These are phyloP conservation scores for Trametes pubescens DNA, from an alignment of 1,284 basidiomycete genomes.

Conservation along the genomic window DNA sequence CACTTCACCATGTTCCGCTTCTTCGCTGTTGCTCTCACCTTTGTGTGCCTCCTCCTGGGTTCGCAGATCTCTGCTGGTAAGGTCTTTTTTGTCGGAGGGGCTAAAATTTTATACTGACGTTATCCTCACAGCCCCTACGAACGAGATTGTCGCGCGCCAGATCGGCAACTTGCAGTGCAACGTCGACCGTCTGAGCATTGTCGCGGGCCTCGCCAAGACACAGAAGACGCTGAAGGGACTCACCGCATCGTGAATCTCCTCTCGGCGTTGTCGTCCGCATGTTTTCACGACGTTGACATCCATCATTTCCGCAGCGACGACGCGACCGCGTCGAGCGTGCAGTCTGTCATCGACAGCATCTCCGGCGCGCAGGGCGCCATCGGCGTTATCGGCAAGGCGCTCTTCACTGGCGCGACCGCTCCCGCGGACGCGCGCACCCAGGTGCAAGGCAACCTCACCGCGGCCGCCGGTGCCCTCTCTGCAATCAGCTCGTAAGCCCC, in stretches of 20 bases:
- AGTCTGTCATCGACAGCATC: slow-evolving; percentile 41
- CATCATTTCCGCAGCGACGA: slow-evolving; percentile 38
- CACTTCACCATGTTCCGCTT: slow-evolving; percentile 22
- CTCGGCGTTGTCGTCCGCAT: neutral
- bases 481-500: slow-evolving; percentile 45
- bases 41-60: slow-evolving; percentile 26
- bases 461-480: slow-evolving; percentile 43
- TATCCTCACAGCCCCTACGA: slow-evolving; percentile 18
- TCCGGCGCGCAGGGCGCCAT: slow-evolving; percentile 44
- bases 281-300: neutral
- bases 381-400: slow-evolving; percentile 45
- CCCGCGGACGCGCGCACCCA: slow-evolving; percentile 47
- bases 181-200: slow-evolving; percentile 45
- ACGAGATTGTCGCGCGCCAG: slow-evolving; percentile 37
- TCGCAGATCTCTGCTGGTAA: slow-evolving; percentile 29
- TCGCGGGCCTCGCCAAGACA: slow-evolving; percentile 40
- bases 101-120: no score
- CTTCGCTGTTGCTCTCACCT: slow-evolving; percentile 22
- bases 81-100: neutral
- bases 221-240: slow-evolving; percentile 43
- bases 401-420: slow-evolving; percentile 44
- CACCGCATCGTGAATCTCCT: slow-evolving; percentile 23
- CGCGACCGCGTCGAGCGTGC: slow-evolving; percentile 34
- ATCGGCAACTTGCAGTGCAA: slow-evolving; percentile 47
- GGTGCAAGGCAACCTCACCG: slow-evolving; percentile 43